These are phyloP conservation scores for Colletotrichum noveboracense DNA, from an alignment of 2,329 filamentous ascomycete species.

Conservation along the genomic window DNA sequence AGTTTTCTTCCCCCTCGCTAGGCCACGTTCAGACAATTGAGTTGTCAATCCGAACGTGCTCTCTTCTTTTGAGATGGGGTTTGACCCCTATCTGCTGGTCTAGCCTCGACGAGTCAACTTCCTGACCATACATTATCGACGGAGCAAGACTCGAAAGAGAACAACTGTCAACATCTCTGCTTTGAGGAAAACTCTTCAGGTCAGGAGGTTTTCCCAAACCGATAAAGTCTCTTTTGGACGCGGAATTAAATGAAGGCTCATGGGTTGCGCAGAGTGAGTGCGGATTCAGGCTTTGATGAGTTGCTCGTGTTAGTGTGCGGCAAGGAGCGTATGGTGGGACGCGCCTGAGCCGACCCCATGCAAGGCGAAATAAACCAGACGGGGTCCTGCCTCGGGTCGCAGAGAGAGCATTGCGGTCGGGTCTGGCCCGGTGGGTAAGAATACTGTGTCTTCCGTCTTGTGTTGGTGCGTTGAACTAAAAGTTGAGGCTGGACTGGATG, in stretches of 20 bases:
- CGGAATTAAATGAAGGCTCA: not conserved
- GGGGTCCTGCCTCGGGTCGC: slow-evolving; percentile 7
- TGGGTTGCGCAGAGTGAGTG: not conserved
- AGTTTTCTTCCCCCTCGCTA: not conserved
- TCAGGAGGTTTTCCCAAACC: not conserved
- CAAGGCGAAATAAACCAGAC: slow-evolving; percentile 7
- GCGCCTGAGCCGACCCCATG: not conserved
- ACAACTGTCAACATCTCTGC: not conserved
- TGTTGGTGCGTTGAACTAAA: not conserved
- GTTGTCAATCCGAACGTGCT: not conserved
- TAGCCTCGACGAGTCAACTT: not conserved
- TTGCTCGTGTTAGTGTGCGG: slow-evolving; percentile 6
- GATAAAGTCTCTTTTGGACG: not conserved
- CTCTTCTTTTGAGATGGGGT: not conserved
- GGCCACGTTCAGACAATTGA: not conserved
- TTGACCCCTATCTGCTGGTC: not conserved
- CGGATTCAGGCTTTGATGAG: slow-evolving; percentile 6
- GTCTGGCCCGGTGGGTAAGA: not conserved
- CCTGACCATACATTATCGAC: not conserved
- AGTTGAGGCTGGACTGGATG: not conserved
- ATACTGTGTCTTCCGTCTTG: not conserved
- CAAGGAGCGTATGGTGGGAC: not conserved
- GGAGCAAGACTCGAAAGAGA: not conserved
- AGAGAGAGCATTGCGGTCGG: not conserved
- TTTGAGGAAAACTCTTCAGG: not conserved